Percentiles rank a stretch among this genome's conserved stretches.
phyloP scores from a whole-genome alignment of 768 basidiomycete genomes.

The Saitozyma sp. region DNA sequence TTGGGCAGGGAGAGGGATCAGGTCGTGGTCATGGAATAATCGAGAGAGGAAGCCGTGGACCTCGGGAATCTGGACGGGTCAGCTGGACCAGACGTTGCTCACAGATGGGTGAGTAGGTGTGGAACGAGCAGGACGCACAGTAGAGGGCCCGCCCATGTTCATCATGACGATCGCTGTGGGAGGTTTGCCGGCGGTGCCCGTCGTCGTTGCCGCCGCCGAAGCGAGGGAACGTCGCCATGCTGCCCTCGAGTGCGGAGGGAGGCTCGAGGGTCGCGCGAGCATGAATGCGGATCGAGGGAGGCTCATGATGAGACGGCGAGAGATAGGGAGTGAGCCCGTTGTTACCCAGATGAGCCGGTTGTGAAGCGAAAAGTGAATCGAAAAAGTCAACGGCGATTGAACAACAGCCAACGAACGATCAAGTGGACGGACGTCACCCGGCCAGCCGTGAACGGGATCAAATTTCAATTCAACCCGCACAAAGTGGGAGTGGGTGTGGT shows the following conservation, averaged over 20 bases:
- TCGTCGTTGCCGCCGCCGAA: neutral
- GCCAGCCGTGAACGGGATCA: too few species aligned
- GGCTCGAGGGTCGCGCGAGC: neutral
- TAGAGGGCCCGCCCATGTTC: constrained; percentile 98
- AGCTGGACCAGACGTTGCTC: constrained; percentile 1
- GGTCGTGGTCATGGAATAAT: constrained; percentile 85
- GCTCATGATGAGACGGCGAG: neutral
- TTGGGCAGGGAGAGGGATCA: constrained; percentile 95
- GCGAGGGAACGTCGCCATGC: too few species aligned
- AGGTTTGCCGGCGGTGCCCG: constrained; percentile 10
- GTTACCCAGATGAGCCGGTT: too few species aligned
- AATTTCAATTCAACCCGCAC: too few species aligned
- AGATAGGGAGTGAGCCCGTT: too few species aligned
- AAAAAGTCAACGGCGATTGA: too few species aligned
- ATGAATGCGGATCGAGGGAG: neutral
- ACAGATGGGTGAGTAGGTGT: neutral
- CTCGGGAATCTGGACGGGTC: constrained; percentile 69
- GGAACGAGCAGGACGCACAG: constrained; percentile 58
- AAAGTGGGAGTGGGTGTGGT: too few species aligned
- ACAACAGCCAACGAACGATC: too few species aligned
- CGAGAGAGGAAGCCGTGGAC: constrained; percentile 89
- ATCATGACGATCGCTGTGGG: constrained; percentile 82
- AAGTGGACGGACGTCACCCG: too few species aligned
- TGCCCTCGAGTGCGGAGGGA: neutral
- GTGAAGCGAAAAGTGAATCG: too few species aligned